Base-by-base conservation (phyloP, 108 stramenopile species). In the Skeletonema potamos region DNA sequence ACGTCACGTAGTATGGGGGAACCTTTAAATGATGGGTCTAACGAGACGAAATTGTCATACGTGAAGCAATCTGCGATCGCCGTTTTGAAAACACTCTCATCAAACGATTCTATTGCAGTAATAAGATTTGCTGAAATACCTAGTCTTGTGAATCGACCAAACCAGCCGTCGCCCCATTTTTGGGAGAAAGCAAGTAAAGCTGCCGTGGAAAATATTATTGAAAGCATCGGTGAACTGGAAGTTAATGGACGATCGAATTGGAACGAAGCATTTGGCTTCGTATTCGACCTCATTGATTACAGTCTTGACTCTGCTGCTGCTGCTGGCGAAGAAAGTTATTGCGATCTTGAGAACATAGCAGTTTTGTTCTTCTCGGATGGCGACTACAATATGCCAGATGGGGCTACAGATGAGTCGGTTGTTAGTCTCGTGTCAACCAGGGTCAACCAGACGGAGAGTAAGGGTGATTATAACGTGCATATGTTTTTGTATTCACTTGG, bases 351-450 rank as follows among this genome's bases (percentile, higher is more conserved):
- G 55, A 78, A 79, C 30, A 72, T 79, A 27, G 79, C 72, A 48
- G 24, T 79, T 20, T 41, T 79, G 37, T 73, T 79, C 48, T 79
- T 73, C 43, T 68, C 72, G 6, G 79, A 79, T 39, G 79, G 79
- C 12, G 62, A 46, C 6, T 68, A 54, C 63, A 79, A 78, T 55
- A 30, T 71, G 18, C 74, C 76, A 37, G 43, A 27, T 12, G 79
- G 34, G 27, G 39, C 54, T 15, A 69, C 67, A 33, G 46, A 72
- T 54, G 39, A 60, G 17, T 39, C 68, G 18, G 41, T 73, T 33
- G 44, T 67, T 4, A 17, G 62, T 27, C 51, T 64, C 27, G 71
- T 73, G 27, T 60, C 58, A 15, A 34, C 71, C 15, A 64, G 60
- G 46, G 64, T 73, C 12, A 24, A 54, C 0, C 22, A 61, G 51